These are phyloP conservation scores for Centaurea solstitialis DNA, from an alignment of 129 eudicot species.

Conservation along the genomic window DNA sequence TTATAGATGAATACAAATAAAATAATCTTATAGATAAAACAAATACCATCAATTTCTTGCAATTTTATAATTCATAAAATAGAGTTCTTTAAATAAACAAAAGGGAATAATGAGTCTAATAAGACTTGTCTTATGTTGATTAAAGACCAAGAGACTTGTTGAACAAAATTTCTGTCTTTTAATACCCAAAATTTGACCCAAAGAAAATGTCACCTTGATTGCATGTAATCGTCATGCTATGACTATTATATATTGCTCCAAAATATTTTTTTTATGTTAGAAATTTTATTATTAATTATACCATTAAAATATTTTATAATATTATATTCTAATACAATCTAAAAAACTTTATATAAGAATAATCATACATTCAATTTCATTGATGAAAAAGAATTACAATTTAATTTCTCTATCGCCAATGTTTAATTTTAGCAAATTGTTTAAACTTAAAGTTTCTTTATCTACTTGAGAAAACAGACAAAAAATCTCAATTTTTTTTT, in stretches of 20 bases:
- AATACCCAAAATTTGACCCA: neutral
- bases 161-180: neutral
- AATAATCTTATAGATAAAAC: neutral
- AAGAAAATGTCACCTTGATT: slow-evolving; percentile 6
- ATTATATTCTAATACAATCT: neutral
- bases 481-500: no score
- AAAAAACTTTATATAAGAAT: neutral
- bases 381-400: neutral
- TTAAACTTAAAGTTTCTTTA: neutral
- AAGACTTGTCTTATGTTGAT: neutral
- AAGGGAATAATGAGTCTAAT: neutral
- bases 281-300: neutral
- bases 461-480: neutral
- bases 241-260: neutral
- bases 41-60: neutral
- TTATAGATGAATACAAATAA: neutral
- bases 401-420: neutral
- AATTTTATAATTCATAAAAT: neutral
- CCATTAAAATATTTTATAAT: no score
- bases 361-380: neutral
- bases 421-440: neutral
- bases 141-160: neutral
- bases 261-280: no score
- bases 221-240: neutral
- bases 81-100: neutral